Base-by-base conservation (phyloP, 129 eudicot genomes). In the Lactuca sativa region DNA sequence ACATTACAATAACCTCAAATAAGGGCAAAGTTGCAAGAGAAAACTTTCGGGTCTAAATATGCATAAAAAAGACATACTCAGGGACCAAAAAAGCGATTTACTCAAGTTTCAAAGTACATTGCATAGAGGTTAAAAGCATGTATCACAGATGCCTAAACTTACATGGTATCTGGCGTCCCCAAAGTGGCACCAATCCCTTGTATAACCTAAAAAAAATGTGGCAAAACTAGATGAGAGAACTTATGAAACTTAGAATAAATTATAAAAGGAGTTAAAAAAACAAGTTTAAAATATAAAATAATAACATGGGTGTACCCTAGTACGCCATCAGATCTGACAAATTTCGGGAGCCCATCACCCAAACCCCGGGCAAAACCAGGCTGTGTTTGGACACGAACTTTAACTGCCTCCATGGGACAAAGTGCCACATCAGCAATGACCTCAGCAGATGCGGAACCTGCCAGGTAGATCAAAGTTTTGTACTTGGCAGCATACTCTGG, bases 161-260 rank as follows among this genome's bases (percentile, higher is more conserved):
- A 86, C 96, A 86, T 60, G 96, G 93, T 67, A 90, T 86, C 43
- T 90, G 92, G 64, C 96, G 96, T 30, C 96, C 96, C 96, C 96
- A 90, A 15, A 90, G 88, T 11, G 93, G 96, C 75, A 90, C 93
- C 63, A 90, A 40, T 15, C 93, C 96, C 83, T 90, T 90, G 86
- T 90, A 90, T 70, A 90, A 77, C 67, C 96, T 90, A 84, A 79
- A 82, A 78, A 82, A 71, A 33, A 64, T 47, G 66, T 7, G 16
- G 17, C 25, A 62, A 69, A 74, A 9, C 0, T 61, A 37, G 11
- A 43, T 51, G 51, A 33, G 25, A 13, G 25, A 15, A 58, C 49
- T 9, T 71, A 62, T 64, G n/a, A 36, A 58, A 54, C 16, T 54
- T 17, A 14, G 13, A 17, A 31, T 33, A 25, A 25, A 25, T 25